A percentile compares a stretch with the other conserved stretches of the same genome.
Evolutionary conservation across 768 basidiomycete genomes (phyloP).

Genomic region (Symmetrospora coprosmae): DNA sequence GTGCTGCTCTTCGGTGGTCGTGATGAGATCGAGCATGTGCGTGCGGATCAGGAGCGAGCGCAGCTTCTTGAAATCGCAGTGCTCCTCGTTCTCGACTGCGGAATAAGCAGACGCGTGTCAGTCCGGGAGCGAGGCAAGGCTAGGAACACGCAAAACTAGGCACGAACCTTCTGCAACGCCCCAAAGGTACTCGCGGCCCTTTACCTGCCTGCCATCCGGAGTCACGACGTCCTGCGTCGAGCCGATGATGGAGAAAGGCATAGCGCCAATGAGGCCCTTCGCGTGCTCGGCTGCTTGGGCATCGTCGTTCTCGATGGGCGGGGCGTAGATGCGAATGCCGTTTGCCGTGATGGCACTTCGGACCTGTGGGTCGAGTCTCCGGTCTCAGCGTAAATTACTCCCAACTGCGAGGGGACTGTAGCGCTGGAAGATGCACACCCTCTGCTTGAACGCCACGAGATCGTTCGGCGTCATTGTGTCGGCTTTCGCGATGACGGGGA

Average conservation of each 20-base stretch:
- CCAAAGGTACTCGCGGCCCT: slow-evolving; percentile 97
- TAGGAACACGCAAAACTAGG: not conserved
- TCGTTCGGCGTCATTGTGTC: slow-evolving; percentile 94
- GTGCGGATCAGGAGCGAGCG: slow-evolving; percentile 89
- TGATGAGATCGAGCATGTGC: slow-evolving; percentile 95
- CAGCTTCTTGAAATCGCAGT: slow-evolving; percentile 98
- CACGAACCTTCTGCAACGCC: slow-evolving; percentile 90
- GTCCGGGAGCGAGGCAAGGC: not conserved
- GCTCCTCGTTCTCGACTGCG: slow-evolving; percentile 97
- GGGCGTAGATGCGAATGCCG: slow-evolving; percentile 85
- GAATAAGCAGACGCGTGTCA: not conserved
- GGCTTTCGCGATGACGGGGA: slow-evolving; percentile 93
- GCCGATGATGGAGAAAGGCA: slow-evolving; percentile 98
- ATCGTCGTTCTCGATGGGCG: slow-evolving; percentile 77
- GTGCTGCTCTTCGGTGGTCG: slow-evolving; percentile 84
- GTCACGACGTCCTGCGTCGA: slow-evolving; percentile 89
- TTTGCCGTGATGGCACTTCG: slow-evolving; percentile 81
- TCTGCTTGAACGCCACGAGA: slow-evolving; percentile 77
- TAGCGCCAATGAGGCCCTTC: slow-evolving; percentile 68
- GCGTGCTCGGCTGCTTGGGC: slow-evolving; percentile 78
- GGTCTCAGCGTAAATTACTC: not conserved
- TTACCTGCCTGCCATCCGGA: slow-evolving; percentile 76
- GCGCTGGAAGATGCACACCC: slow-evolving; percentile 44
- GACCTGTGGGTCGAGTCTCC: slow-evolving; percentile 44
- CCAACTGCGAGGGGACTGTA: not conserved